Base-by-base conservation (phyloP, 1,139 yeast species). In the Chernovozyma aurita region DNA sequence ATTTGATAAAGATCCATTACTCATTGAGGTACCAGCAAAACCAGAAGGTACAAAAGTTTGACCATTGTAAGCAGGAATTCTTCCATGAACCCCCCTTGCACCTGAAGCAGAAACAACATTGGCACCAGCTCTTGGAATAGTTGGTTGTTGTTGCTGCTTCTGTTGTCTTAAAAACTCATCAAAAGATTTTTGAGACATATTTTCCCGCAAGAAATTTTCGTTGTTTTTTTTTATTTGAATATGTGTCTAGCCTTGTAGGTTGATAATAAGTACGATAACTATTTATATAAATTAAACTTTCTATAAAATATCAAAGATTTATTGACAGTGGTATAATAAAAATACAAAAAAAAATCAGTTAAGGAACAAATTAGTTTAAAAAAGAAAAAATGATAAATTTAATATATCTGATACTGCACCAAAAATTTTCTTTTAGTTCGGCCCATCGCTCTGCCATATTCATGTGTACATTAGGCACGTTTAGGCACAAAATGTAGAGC, bases 121-220 rank as follows among this genome's bases (percentile, higher is more conserved):
- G 16, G 31, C 32, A n/a, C 32, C 36, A 9, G 28, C 28, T 16
- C 28, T 26, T 6, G 28, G 28, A 16, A 29, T 25, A 22, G 36
- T 30, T 30, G 41, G 27, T 35, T 33, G 43, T 27, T 24, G 39
- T 24, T 20, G 33, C 40, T 50, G 55, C 46, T 60, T 65, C 47
- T 48, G 59, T 52, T 54, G 59, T 46, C 60, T 52, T 47, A 61
- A 61, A 43, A 60, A 65, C 42, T 61, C 65, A 44, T 59, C 59
- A 30, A 63, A 56, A 43, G 56, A 56, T 40, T 57, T 57, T 29
- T 26, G 28, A 14, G 35, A 26, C 35, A 32, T 31, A n/a, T n/a
- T n/a, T n/a, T n/a, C n/a, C n/a, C n/a, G n/a, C n/a, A n/a, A n/a
- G n/a, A n/a, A n/a, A n/a, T 12, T 15, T 18, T 30, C 8, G 17